These are phyloP conservation scores for Sanghuangporus sanghuang DNA, from an alignment of 1,284 basidiomycete species.

Conservation along the genomic window DNA sequence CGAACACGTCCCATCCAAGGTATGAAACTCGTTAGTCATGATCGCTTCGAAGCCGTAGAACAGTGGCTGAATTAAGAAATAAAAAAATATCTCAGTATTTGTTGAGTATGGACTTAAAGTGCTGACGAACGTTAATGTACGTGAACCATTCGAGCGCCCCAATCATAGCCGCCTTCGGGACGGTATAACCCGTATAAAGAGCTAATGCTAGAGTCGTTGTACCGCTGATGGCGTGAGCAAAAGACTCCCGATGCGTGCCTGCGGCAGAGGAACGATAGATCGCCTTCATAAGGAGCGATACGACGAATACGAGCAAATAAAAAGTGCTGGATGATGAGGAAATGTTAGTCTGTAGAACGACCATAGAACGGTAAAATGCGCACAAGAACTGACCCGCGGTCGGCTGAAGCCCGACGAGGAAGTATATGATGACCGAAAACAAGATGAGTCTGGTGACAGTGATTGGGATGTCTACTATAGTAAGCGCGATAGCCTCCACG, in stretches of 20 bases:
- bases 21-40: conserved; percentile 50
- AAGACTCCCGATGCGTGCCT: conserved; percentile 35
- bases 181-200: conserved; percentile 41
- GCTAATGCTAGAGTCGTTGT: conserved; percentile 40
- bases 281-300: conserved; percentile 45
- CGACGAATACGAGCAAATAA: conserved; percentile 38
- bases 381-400: conserved; percentile 56
- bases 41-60: conserved; percentile 45
- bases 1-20: conserved; percentile 37
- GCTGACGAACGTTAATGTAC: conserved; percentile 36
- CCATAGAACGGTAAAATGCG: conserved; percentile 21
- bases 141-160: conserved; percentile 45
- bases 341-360: neutral
- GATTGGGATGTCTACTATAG: conserved; percentile 68
- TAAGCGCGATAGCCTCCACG: conserved; percentile 61
- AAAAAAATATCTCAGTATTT: neutral
- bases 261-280: conserved; percentile 50
- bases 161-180: conserved; percentile 23
- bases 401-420: conserved; percentile 53
- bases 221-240: conserved; percentile 46
- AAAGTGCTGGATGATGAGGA: conserved; percentile 32
- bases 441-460: conserved; percentile 44
- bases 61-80: conserved; percentile 29
- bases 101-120: neutral
- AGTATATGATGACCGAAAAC: conserved; percentile 59